Base-by-base conservation (phyloP, 1,284 basidiomycete species). In the Trichosporon sp. region DNA sequence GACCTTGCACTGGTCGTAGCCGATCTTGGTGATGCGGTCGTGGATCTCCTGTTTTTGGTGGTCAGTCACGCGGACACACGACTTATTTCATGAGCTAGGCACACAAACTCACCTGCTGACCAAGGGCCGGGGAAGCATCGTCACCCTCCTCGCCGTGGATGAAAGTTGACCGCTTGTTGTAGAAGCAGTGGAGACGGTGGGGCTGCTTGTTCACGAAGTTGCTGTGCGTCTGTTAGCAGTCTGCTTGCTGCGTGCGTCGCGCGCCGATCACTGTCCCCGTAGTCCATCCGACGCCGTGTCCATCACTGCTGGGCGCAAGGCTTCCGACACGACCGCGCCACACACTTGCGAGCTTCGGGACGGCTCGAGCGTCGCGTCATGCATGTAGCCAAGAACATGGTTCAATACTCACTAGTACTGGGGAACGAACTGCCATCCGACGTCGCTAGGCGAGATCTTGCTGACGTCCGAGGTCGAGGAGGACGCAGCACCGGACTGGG, bases 131-230 rank as follows among this genome's bases (percentile, higher is more conserved):
- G 34, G 92, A 85, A 71, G 88, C 88, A 61, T 98, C 95, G 82
- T 96, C 94, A 64, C 95, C 96, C 84, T 96, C 94, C 65, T 90
- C 91, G 63, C 92, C 92, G 81, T 96, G 94, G 78, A 91, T 91
- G 83, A 95, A 95, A 71, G 95, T 97, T 60, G 94, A 97, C 74
- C 87, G 87, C 86, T 98, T 98, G 78, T 90, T 97, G 85, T 99
- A 99, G 84, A 99, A 99, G 83, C 94, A 95, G 83, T 99, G 95
- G 71, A 99, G 87, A 79, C 93, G 90, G 82, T 90, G 85, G 69
- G 95, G 95, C 70, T 95, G 89, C 83, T 97, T 95, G 87, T 99
- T 96, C 81, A 97, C 91, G 84, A 92, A 95, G 75, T 91, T 95
- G 84, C 84, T 84, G 74, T 21, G 14, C 21, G 27, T 16, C 13